Base-by-base conservation (phyloP, 2,329 filamentous ascomycete genomes). In the Xylaria digitata region DNA sequence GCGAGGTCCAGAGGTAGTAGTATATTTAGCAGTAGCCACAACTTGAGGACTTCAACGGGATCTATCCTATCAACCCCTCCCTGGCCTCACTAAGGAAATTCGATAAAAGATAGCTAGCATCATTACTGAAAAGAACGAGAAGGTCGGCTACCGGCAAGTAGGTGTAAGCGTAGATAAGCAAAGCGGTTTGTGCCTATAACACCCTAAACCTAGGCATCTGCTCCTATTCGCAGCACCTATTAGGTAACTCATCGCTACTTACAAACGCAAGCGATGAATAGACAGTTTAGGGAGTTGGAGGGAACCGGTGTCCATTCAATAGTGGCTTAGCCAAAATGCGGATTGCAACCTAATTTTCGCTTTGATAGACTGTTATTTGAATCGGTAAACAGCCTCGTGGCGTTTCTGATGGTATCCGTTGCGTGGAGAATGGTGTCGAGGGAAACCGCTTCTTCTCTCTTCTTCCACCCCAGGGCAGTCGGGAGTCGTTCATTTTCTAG, bases 401-500 rank as follows among this genome's bases (percentile, higher is more conserved):
- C 56, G 17, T 61, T 60, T 11, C 56, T 43, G 7, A 65, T 34
- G 2, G 34, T 42, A 15, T 40, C 13, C 1, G 56, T 61, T 9
- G 42, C 49, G 6, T 40, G n/a, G 34, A 50, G 2, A 21, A 61
- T 55, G 15, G 23, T 37, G 5, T 34, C 21, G 15, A 61, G 48
- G 3, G 48, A 34, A 46, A 65, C 30, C 1, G 15, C 11, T 1
- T 60, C 49, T 8, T 40, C 50, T 26, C 26, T 59, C 57, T 54
- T 67, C 21, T n/a, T 50, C 65, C 61, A 67, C 11, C 65, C 65
- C 1, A 67, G 45, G 2, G 17, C 19, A 8, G 46, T 46, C 17
- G 61, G 65, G 43, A 64, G 60, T 17, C 61, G 61, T 40, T 67
- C 65, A 19, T 64, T 67, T 50, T 59, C 61, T 64, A 52, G 19